These are phyloP conservation scores for Halteria grandinella DNA, from an alignment of 73 alveolate genomes.

Conservation along the genomic window DNA sequence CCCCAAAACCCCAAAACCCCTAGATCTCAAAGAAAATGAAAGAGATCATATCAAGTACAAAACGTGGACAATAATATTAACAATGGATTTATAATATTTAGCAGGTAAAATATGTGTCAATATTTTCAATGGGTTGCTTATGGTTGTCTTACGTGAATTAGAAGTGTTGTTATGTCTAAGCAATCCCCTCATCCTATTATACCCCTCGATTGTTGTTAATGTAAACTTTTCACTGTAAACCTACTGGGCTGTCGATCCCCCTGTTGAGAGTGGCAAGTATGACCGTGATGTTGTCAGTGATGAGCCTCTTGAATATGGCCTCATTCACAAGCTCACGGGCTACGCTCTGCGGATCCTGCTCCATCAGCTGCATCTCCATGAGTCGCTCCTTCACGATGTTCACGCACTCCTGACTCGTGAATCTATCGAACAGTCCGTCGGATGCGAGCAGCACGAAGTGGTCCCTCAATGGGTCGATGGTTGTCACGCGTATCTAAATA, in stretches of 20 bases:
- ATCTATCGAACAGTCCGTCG: constrained; percentile 72
- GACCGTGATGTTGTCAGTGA: constrained; percentile 58
- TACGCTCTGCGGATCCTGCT: constrained; percentile 37
- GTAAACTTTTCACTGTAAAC: constrained; percentile 43
- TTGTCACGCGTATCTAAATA: constrained; percentile 71
- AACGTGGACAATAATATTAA: no score
- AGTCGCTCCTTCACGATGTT: constrained; percentile 27
- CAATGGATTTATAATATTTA: no score
- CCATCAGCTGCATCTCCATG: constrained; percentile 16
- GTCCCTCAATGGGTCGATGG: constrained; percentile 69
- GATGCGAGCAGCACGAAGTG: constrained; percentile 71
- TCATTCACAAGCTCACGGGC: constrained; percentile 55
- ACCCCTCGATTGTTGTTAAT: constrained; percentile 16
- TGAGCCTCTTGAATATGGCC: constrained; percentile 19
- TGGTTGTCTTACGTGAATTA: no score
- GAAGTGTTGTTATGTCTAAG: constrained; percentile 13
- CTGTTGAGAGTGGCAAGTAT: no score
- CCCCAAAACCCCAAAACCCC: no score
- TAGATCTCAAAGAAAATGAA: no score
- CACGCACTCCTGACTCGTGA: constrained; percentile 56
- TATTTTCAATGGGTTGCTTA: no score
- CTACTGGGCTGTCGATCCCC: constrained; percentile 69
- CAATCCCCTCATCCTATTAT: constrained; percentile 54
- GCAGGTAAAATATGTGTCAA: no score
- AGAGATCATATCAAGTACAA: no score